phyloP scores from a whole-genome alignment of 805 yeast genomes.

The Kodamaea hsintzibuensis region DNA sequence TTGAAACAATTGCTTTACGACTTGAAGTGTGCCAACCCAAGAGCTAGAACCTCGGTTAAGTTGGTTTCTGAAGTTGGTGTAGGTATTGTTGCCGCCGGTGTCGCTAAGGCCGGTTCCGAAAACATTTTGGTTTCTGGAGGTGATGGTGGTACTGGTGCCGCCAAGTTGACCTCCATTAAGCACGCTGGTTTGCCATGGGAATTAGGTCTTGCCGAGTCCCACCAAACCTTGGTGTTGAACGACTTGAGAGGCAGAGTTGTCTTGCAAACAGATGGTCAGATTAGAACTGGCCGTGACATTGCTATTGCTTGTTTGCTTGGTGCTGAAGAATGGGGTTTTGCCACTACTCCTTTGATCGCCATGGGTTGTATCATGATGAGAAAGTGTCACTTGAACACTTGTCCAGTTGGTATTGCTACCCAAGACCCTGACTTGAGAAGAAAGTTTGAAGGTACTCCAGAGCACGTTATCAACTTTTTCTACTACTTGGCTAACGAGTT shows the following conservation, averaged over 20 bases:
- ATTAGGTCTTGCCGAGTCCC: slow-evolving; percentile 96
- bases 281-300: slow-evolving; percentile 94
- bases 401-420: slow-evolving; percentile 99
- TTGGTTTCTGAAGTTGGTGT: slow-evolving; percentile 98
- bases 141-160: slow-evolving; percentile 99
- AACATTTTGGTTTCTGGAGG: slow-evolving; percentile 95
- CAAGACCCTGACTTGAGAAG: slow-evolving; percentile 93
- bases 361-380: slow-evolving; percentile 98
- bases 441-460: slow-evolving; percentile 96
- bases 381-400: slow-evolving; percentile 88
- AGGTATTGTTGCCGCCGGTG: slow-evolving; percentile 98
- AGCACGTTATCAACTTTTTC: slow-evolving; percentile 96
- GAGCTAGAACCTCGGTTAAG: slow-evolving; percentile 95
- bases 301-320: slow-evolving; percentile 95
- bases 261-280: slow-evolving; percentile 98
- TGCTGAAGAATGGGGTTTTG: slow-evolving; percentile 98
- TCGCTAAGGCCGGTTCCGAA: slow-evolving; percentile 98
- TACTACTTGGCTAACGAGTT: slow-evolving; percentile 92
- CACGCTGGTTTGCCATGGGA: slow-evolving; percentile 99
- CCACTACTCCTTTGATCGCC: slow-evolving; percentile 94
- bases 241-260: slow-evolving; percentile 94
- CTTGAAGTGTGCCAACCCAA: slow-evolving; percentile 93
- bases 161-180: slow-evolving; percentile 94
- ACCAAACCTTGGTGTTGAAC: slow-evolving; percentile 92
- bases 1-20: slow-evolving; percentile 95